Conservation (phyloP, 179 eudicot species). For the Silene coronaria region DNA sequence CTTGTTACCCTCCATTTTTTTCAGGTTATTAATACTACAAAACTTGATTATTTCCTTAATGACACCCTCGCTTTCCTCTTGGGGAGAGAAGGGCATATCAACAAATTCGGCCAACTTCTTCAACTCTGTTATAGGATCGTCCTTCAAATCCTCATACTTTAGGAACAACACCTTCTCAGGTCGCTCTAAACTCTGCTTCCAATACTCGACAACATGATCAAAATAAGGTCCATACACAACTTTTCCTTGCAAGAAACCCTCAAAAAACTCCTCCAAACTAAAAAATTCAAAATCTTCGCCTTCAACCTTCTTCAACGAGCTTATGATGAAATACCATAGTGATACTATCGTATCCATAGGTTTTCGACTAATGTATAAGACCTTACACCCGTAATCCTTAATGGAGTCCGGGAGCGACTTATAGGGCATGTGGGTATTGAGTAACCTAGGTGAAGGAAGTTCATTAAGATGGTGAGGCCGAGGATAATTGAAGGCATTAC, state of each 20-base stretch:
- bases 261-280: constrained; percentile 3
- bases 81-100: constrained; percentile 5
- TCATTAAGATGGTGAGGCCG: background rate
- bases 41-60: constrained; percentile 1
- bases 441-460: constrained; percentile 12
- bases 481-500: background rate
- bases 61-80: constrained; percentile 19
- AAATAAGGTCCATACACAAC: constrained; percentile 16
- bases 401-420: constrained; percentile 7
- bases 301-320: background rate
- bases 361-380: constrained; percentile 14
- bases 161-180: constrained; percentile 21
- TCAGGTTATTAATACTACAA: constrained; percentile 12
- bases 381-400: background rate
- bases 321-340: constrained; percentile 4
- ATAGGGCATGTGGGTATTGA: constrained; percentile 15
- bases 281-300: background rate
- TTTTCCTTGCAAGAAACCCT: constrained; percentile 4
- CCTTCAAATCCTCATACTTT: constrained; percentile 19
- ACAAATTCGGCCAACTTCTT: constrained; percentile 19
- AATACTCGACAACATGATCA: constrained; percentile 14
- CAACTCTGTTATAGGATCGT: background rate
- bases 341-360: constrained; percentile 22
- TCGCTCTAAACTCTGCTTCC: constrained; percentile 2
- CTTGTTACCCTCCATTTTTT: constrained; percentile 17